These are phyloP conservation scores for Collybia mongolica DNA, from an alignment of 768 basidiomycete species.

Conservation along the genomic window DNA sequence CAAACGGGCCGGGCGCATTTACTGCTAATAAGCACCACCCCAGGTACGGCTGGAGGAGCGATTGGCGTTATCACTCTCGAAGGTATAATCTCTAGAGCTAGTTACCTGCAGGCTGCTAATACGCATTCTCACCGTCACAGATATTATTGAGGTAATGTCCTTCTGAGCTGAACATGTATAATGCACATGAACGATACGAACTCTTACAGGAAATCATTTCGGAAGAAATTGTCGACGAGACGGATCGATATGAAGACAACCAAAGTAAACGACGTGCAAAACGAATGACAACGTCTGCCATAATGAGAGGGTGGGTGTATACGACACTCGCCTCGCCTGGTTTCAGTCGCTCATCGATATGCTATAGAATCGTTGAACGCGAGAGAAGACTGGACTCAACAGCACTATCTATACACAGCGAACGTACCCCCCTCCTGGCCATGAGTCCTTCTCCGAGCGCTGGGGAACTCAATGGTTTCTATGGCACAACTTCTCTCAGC, in stretches of 20 bases:
- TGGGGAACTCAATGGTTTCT: background rate
- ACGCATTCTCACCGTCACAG: no score
- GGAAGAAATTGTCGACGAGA: constrained; percentile 96
- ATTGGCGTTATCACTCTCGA: constrained; percentile 91
- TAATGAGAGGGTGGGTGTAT: constrained; percentile 71
- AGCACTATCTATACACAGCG: constrained; percentile 11
- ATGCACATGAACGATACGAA: background rate
- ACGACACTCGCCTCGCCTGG: background rate
- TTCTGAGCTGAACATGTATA: background rate
- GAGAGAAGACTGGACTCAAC: constrained; percentile 37
- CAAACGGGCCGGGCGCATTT: constrained; percentile 96
- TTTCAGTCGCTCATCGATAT: background rate
- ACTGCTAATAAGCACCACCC: constrained; percentile 79
- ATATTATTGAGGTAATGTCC: constrained; percentile 64
- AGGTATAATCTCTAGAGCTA: constrained; percentile 37
- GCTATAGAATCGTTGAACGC: constrained; percentile 53
- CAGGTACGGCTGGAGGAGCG: constrained; percentile 80
- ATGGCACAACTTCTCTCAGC: constrained; percentile 4
- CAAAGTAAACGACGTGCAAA: constrained; percentile 73
- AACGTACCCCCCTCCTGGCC: constrained; percentile 35
- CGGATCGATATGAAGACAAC: constrained; percentile 88
- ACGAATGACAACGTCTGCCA: constrained; percentile 66
- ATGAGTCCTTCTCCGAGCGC: background rate
- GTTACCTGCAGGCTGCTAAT: no score
- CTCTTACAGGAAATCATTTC: constrained; percentile 81